A percentile compares a stretch with the other conserved stretches of the same genome.
phyloP scores from a whole-genome alignment of 2,329 filamentous ascomycete genomes.

The Epichloe festucae region DNA sequence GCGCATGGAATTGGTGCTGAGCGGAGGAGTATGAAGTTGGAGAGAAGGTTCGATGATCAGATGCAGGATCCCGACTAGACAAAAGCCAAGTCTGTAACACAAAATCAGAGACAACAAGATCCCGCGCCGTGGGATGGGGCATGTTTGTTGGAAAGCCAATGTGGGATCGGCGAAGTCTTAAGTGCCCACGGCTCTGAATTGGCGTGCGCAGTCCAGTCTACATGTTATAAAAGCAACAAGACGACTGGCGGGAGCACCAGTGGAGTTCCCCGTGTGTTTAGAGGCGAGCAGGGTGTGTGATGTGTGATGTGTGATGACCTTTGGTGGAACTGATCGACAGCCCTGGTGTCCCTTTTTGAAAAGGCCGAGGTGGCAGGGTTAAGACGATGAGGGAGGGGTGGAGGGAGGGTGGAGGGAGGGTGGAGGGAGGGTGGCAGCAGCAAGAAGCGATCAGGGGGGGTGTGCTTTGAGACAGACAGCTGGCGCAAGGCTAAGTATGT shows the following conservation, averaged over 20 bases:
- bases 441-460: conserved; percentile 16
- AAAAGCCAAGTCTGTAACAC: conserved; percentile 33
- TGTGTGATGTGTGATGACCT: conserved; percentile 43
- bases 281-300: conserved; percentile 29
- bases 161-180: conserved; percentile 49
- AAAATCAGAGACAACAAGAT: conserved; percentile 27
- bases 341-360: conserved; percentile 35
- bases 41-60: conserved; percentile 35
- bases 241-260: conserved; percentile 23
- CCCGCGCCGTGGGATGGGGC: conserved; percentile 20
- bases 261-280: conserved; percentile 22
- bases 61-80: conserved; percentile 32
- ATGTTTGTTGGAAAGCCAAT: conserved; percentile 18
- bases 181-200: conserved; percentile 31
- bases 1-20: neutral
- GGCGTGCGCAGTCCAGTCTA: conserved; percentile 26
- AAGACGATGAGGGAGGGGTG: conserved; percentile 20
- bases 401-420: conserved; percentile 21
- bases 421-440: conserved; percentile 23
- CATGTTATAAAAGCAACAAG: conserved; percentile 21
- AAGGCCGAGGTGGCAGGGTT: conserved; percentile 33
- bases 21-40: neutral
- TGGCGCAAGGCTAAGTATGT: conserved; percentile 8
- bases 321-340: conserved; percentile 41
- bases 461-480: neutral